Evolutionary conservation across 257 asterid genomes (phyloP), one percentile per base, ranked within the genome.

Genomic region (Solanum sejunctum): DNA sequence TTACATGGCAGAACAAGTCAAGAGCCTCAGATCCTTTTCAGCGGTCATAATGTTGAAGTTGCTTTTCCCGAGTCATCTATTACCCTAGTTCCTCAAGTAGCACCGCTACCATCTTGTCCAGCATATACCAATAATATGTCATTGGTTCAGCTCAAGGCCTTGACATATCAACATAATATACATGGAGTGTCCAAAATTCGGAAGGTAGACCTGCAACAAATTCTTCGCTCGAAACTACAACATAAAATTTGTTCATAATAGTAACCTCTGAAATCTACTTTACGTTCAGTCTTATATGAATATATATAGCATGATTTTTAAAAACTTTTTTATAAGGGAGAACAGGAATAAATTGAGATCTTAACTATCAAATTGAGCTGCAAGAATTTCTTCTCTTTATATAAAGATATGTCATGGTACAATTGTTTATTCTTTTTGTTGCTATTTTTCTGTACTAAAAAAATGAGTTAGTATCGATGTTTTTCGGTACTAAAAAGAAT

Each of bases 111-210:
- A 28, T 28, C 32, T 28, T 28, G 47, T 55, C 82, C 36, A 6
- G 45, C 43, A 70, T 39, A 36, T 63, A 78, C 70, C 20, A 12
- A 64, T 28, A 43, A 9, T 1, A 58, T 92, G 85, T 23, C 83
- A 21, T 8, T 77, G 84, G 71, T 2, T 10, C 51, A 88, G 54
- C 92, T 92, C 83, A 87, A 32, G 85, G 85, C 39, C 83, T 83
- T 90, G 41, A 92, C 92, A 13, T 90, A 84, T 86, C 84, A 47
- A 26, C 92, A 52, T 82, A 86, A 87, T 8, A 2, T 88, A 83
- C 88, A 13, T 79, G 52, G 87, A 23, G 89, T 86, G 85, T 82
- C 63, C 13, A 84, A 75, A 36, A 90, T 71, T 55, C 83, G 20
- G 84, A 92, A 88, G 87, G 77, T 75, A 16, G 88, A 85, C 21